Conservation (phyloP, 495 filamentous ascomycete species). For the Penicillium salamii region DNA sequence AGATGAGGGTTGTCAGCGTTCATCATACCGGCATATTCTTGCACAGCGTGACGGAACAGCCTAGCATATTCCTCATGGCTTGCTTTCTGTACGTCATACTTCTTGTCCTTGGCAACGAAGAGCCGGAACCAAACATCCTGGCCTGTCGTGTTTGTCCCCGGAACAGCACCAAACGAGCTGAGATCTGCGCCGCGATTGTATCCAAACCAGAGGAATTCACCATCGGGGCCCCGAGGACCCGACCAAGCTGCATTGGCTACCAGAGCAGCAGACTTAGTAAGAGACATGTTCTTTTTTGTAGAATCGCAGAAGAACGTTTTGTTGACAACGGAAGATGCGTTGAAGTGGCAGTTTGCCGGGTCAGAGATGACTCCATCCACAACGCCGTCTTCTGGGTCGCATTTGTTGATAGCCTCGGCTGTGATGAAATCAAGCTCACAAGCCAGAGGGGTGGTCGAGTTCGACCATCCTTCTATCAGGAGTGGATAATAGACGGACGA, state of each 20-base stretch:
- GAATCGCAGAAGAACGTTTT: no score
- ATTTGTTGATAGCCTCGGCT: slow-evolving; percentile 33
- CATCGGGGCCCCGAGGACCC: slow-evolving; percentile 4
- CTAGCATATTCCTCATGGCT: not conserved
- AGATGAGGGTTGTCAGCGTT: slow-evolving; percentile 11
- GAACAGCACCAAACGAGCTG: not conserved
- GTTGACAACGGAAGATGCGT: not conserved
- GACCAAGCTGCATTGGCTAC: slow-evolving; percentile 9
- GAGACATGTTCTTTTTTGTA: not conserved
- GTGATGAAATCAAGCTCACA: slow-evolving; percentile 44
- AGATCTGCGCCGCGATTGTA: slow-evolving; percentile 1
- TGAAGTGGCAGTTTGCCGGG: slow-evolving; percentile 46
- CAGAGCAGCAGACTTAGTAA: not conserved
- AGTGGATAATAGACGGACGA: slow-evolving; percentile 2
- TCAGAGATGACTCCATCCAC: slow-evolving; percentile 55
- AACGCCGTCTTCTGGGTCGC: slow-evolving; percentile 54
- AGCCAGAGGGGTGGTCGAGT: slow-evolving; percentile 14
- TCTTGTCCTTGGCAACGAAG: not conserved
- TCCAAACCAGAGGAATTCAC: slow-evolving; percentile 18
- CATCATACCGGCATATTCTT: slow-evolving; percentile 9
- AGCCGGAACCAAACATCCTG: not conserved
- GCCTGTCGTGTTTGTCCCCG: not conserved
- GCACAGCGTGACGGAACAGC: slow-evolving; percentile 6
- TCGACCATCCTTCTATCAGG: slow-evolving; percentile 16
- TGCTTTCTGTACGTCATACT: slow-evolving; percentile 4